These are phyloP conservation scores for Aspergillus leporis DNA, from an alignment of 495 filamentous ascomycete species.

Conservation along the genomic window DNA sequence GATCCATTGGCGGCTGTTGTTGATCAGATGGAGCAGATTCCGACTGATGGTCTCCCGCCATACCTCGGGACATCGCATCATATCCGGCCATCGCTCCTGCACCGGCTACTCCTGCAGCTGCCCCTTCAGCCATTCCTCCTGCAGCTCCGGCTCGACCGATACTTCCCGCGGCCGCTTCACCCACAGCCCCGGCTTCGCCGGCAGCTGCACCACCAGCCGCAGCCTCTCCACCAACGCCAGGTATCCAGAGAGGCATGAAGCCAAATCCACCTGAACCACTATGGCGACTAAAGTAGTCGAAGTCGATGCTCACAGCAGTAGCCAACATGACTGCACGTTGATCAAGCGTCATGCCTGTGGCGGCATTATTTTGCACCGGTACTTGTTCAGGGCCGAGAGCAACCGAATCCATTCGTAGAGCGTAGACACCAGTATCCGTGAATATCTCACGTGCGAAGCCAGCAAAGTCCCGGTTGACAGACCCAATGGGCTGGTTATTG, in stretches of 20 bases:
- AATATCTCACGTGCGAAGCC: conserved; percentile 72
- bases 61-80: conserved; percentile 61
- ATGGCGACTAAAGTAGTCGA: conserved; percentile 71
- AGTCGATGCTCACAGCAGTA: conserved; percentile 69
- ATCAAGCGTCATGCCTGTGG: conserved; percentile 64
- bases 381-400: conserved; percentile 41
- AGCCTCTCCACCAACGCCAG: conserved; percentile 51
- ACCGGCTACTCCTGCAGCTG: conserved; percentile 46
- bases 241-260: conserved; percentile 62
- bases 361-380: conserved; percentile 17
- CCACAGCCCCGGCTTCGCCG: conserved; percentile 44
- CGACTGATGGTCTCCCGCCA: conserved; percentile 21
- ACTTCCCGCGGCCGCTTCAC: conserved; percentile 36
- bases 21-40: conserved; percentile 24
- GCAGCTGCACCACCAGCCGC: conserved; percentile 46
- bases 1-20: conserved; percentile 20
- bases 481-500: conserved; percentile 51
- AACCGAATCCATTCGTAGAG: conserved; percentile 67
- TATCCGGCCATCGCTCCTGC: conserved; percentile 64
- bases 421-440: conserved; percentile 72
- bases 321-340: conserved; percentile 73
- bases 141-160: conserved; percentile 36
- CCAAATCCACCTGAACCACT: conserved; percentile 49
- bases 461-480: conserved; percentile 66
- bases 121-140: conserved; percentile 43